A percentile compares a stretch with the other conserved stretches of the same genome.
Conservation (phyloP, 1,139 yeast species). For the Lodderomyces margitis region DNA sequence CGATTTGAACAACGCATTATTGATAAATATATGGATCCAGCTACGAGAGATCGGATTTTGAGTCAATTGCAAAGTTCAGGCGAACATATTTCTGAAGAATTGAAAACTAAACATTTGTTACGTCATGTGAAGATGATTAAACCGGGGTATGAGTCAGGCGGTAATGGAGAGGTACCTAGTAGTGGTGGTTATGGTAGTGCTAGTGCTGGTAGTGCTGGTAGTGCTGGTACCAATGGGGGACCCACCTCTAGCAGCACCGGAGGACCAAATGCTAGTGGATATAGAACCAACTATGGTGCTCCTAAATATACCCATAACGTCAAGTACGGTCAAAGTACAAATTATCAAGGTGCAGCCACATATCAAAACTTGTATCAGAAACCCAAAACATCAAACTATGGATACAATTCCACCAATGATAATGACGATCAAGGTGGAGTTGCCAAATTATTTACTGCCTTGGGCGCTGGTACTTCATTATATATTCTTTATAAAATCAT, state of each 20-base stretch:
- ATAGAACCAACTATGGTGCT: background rate
- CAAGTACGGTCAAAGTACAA: conserved; percentile 10
- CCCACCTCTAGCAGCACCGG: background rate
- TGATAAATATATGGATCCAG: conserved; percentile 34
- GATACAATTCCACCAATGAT: background rate
- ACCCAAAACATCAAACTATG: conserved; percentile 16
- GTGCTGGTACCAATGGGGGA: background rate
- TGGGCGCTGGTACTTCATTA: conserved; percentile 35
- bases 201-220: background rate
- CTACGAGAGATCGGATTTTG: conserved; percentile 33
- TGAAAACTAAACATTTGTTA: conserved; percentile 44
- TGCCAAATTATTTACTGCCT: conserved; percentile 22
- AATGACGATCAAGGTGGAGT: conserved; percentile 21
- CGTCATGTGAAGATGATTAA: conserved; percentile 26
- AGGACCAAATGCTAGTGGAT: background rate
- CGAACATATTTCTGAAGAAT: conserved; percentile 37
- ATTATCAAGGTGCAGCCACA: conserved; percentile 8
- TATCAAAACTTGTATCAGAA: conserved; percentile 35
- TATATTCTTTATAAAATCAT: conserved; percentile 24
- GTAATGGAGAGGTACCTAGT: no score
- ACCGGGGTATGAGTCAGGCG: background rate
- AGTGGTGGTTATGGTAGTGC: background rate
- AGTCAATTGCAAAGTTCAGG: conserved; percentile 37
- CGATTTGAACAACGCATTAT: conserved; percentile 60
- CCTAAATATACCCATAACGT: conserved; percentile 5